Evolutionary conservation across 2,329 filamentous ascomycete species (phyloP), one percentile per base, ranked within the genome.

Genomic region (Onygenales sp.): DNA sequence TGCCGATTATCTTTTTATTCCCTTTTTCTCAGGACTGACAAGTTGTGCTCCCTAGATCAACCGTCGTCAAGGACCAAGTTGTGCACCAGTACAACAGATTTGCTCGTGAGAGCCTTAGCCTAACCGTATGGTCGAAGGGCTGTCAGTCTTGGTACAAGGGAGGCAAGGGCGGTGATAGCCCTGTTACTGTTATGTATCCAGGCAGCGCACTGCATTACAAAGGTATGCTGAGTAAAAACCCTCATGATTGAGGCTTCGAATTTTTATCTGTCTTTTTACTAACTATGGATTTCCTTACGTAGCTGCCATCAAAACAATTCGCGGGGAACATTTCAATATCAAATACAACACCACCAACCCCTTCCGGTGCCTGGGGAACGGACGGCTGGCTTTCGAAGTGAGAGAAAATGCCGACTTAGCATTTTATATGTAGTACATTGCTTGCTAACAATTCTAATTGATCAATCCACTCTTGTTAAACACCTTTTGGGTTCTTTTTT

Each of bases 291-390:
- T 27, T 27, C 4, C 21, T 27, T 49, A 1, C 37, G 37, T 40
- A 49, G 52, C 34, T n/a, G 37, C 40, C 10, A 52, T 58, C 33
- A 48, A 44, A 45, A 52, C 52, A 10, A 50, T 54, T 7, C 58
- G 59, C 10, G 54, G 54, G 37, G 58, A 61, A 46, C 53, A 61
- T 51, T 60, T 57, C 42, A 54, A 61, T 36, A 57, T 60, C 39
- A 53, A 44, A 46, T 63, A 63, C 40, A 53, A 39, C 36, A 39
- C 51, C 44, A 54, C 54, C 13, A 62, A 61, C 27, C 48, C 46
- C 14, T 60, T 57, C 44, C 50, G 52, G 5, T 63, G 50, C 51
- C 50, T 62, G 42, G 61, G 60, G 4, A 58, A 63, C 49, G 60
- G 59, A 14, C 48, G 49, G 43, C 54, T 53, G 13, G 51, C 32